Conservation (phyloP, 441 rosid species). For the Dalechampia spathulata region DNA sequence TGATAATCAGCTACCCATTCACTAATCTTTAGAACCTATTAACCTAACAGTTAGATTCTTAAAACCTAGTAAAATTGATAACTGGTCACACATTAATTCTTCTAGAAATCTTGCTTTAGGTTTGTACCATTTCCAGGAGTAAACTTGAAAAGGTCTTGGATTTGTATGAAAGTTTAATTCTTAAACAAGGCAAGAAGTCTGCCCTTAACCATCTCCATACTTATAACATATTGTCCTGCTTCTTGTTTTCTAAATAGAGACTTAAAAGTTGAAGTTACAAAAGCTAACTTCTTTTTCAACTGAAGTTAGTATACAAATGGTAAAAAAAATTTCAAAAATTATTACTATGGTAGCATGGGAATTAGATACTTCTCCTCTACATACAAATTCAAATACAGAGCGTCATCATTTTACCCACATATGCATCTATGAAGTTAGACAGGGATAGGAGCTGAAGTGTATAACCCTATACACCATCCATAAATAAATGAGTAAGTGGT, state of each 20-base stretch:
- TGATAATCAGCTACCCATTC: too few relatives aligned
- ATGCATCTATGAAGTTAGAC: slow-evolving; percentile 73
- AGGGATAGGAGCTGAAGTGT: slow-evolving; percentile 74
- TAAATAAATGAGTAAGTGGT: slow-evolving; percentile 1
- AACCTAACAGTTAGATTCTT: too few relatives aligned
- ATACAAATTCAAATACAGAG: slow-evolving; percentile 18
- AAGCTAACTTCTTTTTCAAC: slow-evolving; percentile 61
- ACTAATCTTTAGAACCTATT: too few relatives aligned
- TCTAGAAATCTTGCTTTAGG: too few relatives aligned
- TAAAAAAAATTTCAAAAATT: slow-evolving; percentile 9
- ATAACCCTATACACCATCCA: slow-evolving; percentile 50
- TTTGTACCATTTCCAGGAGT: too few relatives aligned
- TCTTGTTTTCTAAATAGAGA: slow-evolving; percentile 55
- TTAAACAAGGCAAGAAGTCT: background rate
- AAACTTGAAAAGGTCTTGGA: too few relatives aligned
- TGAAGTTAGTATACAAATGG: slow-evolving; percentile 21
- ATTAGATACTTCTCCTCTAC: background rate
- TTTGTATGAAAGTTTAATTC: too few relatives aligned
- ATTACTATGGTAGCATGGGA: background rate
- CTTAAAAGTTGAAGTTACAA: slow-evolving; percentile 66
- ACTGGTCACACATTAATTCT: too few relatives aligned
- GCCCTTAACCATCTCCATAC: slow-evolving; percentile 17
- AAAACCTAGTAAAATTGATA: too few relatives aligned
- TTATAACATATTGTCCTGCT: slow-evolving; percentile 39
- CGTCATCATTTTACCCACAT: slow-evolving; percentile 76